Base-by-base conservation (phyloP, 305 asterid genomes). In the Andrographis paniculata region DNA sequence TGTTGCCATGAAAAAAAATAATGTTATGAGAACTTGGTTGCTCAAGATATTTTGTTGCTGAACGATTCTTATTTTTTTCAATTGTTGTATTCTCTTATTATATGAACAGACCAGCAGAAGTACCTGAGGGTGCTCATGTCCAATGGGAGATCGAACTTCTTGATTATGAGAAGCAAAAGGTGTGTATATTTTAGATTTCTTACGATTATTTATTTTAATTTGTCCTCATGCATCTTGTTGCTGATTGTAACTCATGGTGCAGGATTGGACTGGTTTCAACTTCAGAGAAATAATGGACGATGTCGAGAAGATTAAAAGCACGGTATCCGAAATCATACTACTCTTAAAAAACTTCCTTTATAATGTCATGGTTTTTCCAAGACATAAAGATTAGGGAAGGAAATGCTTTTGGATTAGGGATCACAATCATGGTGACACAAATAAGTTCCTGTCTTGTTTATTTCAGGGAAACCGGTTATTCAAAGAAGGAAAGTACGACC, bases 121-220 rank as follows among this genome's bases (percentile, higher is more conserved):
- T 91, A 64, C 96, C 96, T 48, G 55, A 69, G 67, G 94, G 96
- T 51, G 82, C 96, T 53, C 51, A 70, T 53, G 45, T 91, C 60
- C 87, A 83, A 47, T 91, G 96, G 96, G 99, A 87, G 73, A 87
- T 91, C 48, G 99, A 91, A 68, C 96, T 91, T 61, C 89, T 91
- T 63, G 95, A 82, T 67, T 91, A 87, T 63, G 93, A 87, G 68
- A 81, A 67, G 65, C 84, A 77, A 39, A 91, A 87, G 95, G 99
- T 91, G 56, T 23, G 64, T 8, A 43, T 58, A 58, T 30, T 24
- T 41, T 28, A 20, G 33, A 2, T 43, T 18, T 6, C 43, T 41
- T 10, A n/a, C 40, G 10, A 20, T 23, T 36, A 50, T 38, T 14
- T 24, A 40, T 17, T 40, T 6, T 41, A 20, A 53, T 14, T 24